These are phyloP conservation scores for Phytopythium kandeliae DNA, from an alignment of 352 stramenopile species.

Conservation along the genomic window DNA sequence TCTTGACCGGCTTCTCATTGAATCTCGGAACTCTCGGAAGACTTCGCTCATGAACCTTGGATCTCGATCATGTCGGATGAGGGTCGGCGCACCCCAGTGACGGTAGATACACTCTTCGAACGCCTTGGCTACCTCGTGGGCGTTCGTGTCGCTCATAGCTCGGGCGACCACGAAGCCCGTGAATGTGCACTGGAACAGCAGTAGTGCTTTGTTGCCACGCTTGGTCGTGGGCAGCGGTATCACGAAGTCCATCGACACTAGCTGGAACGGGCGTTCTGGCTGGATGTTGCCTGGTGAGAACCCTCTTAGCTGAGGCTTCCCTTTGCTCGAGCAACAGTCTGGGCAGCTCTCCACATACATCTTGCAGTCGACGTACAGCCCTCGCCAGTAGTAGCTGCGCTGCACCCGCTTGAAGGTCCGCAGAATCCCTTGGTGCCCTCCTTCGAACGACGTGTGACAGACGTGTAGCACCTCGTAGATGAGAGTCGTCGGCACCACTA, in stretches of 20 bases:
- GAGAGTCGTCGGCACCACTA: constrained; percentile 11
- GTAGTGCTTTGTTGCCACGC: constrained; percentile 5
- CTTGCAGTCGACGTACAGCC: constrained; percentile 1
- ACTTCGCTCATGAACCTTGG: constrained; percentile 13
- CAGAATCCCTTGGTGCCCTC: constrained; percentile 6
- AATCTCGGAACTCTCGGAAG: constrained; percentile 6
- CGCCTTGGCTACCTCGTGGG: constrained; percentile 8
- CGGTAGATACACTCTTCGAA: constrained; percentile 9
- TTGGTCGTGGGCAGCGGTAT: constrained; percentile 10
- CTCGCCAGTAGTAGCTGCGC: constrained; percentile 2
- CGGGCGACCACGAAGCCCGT: constrained; percentile 8
- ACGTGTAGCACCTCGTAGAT: constrained; percentile 8
- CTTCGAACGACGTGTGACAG: constrained; percentile 8
- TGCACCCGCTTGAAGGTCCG: not conserved
- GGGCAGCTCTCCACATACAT: constrained; percentile 5
- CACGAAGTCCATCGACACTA: constrained; percentile 8
- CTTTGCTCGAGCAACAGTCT: constrained; percentile 9
- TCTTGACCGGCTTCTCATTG: constrained; percentile 3
- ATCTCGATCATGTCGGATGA: constrained; percentile 10
- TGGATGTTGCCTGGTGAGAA: constrained; percentile 10
- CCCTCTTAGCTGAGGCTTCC: constrained; percentile 4
- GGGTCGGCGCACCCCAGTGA: constrained; percentile 4
- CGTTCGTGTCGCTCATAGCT: constrained; percentile 6
- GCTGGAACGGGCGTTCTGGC: constrained; percentile 2
- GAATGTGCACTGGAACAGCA: constrained; percentile 10